Evolutionary conservation across 2,329 filamentous ascomycete species (phyloP).

Genomic region (Claviceps arundinis): DNA sequence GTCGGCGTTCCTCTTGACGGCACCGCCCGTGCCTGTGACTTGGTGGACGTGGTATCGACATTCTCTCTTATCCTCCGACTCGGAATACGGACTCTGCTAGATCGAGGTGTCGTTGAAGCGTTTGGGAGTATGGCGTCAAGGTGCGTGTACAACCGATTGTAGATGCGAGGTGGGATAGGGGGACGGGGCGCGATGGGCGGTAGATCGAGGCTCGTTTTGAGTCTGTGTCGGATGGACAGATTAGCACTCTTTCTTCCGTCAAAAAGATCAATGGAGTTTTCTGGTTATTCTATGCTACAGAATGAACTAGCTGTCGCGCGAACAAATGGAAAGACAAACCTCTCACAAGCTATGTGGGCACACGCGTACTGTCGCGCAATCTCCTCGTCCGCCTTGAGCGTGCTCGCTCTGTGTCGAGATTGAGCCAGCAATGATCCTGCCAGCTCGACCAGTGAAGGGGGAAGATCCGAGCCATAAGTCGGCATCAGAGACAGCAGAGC

Average conservation of each 20-base stretch:
- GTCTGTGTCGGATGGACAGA: constrained; percentile 27
- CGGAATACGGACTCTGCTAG: constrained; percentile 18
- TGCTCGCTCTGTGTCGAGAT: constrained; percentile 63
- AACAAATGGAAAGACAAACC: constrained; percentile 29
- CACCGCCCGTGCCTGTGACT: constrained; percentile 17
- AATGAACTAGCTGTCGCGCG: too few relatives aligned
- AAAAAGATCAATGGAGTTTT: too few relatives aligned
- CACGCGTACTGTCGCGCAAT: constrained; percentile 75
- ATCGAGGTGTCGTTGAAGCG: constrained; percentile 19
- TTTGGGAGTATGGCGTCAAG: constrained; percentile 58
- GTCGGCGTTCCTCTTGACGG: constrained; percentile 31
- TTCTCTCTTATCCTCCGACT: constrained; percentile 19
- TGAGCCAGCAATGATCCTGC: constrained; percentile 65
- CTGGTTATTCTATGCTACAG: too few relatives aligned
- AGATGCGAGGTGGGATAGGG: constrained; percentile 66
- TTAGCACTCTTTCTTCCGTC: background rate
- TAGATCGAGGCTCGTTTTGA: constrained; percentile 64
- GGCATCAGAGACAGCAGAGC: constrained; percentile 63
- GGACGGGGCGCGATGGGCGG: constrained; percentile 64
- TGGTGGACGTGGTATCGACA: constrained; percentile 13
- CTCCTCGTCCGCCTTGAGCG: constrained; percentile 74
- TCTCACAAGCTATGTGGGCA: constrained; percentile 78
- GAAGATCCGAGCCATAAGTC: constrained; percentile 53
- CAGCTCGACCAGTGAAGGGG: constrained; percentile 55
- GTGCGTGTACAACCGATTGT: constrained; percentile 72